A percentile compares a stretch with the other conserved stretches of the same genome.
Conservation (phyloP, 805 yeast species). For the Saturnispora zaruensis region DNA sequence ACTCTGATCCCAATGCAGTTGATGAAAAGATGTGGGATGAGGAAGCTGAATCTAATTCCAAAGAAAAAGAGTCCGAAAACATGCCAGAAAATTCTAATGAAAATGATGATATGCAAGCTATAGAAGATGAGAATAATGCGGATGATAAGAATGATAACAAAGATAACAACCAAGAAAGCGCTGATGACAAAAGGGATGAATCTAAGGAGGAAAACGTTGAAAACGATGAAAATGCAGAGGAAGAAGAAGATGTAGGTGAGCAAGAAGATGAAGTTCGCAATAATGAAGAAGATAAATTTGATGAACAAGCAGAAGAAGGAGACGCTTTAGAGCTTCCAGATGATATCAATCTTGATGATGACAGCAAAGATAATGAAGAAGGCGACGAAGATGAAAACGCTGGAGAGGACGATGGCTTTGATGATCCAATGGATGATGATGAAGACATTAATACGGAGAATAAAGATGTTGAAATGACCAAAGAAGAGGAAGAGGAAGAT, state of each 20-base stretch:
- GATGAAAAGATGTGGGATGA: conserved; percentile 99
- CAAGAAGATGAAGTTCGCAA: conserved; percentile 72
- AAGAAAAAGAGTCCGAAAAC: conserved; percentile 76
- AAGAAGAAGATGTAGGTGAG: conserved; percentile 67
- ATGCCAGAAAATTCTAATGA: conserved; percentile 50
- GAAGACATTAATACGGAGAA: conserved; percentile 19
- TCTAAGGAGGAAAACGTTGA: conserved; percentile 33
- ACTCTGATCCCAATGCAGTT: conserved; percentile 85
- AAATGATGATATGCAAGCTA: conserved; percentile 26
- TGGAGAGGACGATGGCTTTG: conserved; percentile 23
- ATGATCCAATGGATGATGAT: conserved; percentile 20
- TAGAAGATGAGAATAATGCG: conserved; percentile 31
- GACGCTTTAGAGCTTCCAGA: conserved; percentile 90
- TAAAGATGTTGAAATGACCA: conserved; percentile 25
- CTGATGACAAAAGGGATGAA: conserved; percentile 29
- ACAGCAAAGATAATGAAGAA: conserved; percentile 32
- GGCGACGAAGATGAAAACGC: conserved; percentile 20
- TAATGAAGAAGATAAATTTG: conserved; percentile 60
- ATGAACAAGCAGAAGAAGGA: conserved; percentile 67
- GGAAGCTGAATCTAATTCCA: conserved; percentile 64
- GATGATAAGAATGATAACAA: conserved; percentile 25
- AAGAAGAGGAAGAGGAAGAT: conserved; percentile 23
- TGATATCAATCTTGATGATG: conserved; percentile 76
- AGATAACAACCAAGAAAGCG: conserved; percentile 29
- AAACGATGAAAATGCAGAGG: conserved; percentile 44